Evolutionary conservation across 2,329 filamentous ascomycete species (phyloP).

Genomic region (Falciphora oryzae): DNA sequence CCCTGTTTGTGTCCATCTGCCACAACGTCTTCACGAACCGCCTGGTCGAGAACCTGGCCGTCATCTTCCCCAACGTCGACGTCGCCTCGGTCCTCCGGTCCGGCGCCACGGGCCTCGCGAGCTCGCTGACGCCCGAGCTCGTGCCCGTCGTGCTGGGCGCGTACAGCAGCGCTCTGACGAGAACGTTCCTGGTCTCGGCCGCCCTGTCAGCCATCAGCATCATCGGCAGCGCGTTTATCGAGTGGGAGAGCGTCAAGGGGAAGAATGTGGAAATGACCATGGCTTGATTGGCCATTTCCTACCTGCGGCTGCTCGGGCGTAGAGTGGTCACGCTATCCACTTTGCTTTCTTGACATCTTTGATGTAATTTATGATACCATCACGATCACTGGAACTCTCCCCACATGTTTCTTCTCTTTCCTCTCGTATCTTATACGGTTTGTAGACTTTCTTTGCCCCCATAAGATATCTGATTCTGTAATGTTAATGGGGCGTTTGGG

Average conservation of each 20-base stretch:
- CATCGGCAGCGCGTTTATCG: slow-evolving; percentile 27
- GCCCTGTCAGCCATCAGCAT: slow-evolving; percentile 32
- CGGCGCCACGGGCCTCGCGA: slow-evolving; percentile 21
- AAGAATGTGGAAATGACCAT: slow-evolving; percentile 12
- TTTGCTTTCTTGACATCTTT: too few species aligned
- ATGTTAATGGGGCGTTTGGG: too few species aligned
- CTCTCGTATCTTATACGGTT: too few species aligned
- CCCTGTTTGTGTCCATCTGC: slow-evolving; percentile 34
- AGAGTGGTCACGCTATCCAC: too few species aligned
- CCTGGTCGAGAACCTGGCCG: slow-evolving; percentile 25
- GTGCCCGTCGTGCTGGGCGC: slow-evolving; percentile 21
- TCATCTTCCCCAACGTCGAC: slow-evolving; percentile 21
- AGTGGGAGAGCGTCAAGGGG: slow-evolving; percentile 40
- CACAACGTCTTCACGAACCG: slow-evolving; percentile 37
- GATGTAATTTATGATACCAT: too few species aligned
- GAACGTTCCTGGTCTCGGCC: slow-evolving; percentile 26
- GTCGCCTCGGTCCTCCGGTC: slow-evolving; percentile 17
- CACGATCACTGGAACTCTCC: too few species aligned
- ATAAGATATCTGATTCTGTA: too few species aligned
- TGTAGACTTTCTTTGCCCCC: too few species aligned
- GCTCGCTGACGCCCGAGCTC: slow-evolving; percentile 13
- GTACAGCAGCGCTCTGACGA: slow-evolving; percentile 27
- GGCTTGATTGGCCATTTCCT: slow-evolving; percentile 5
- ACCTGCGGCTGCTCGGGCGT: too few species aligned
- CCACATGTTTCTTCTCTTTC: too few species aligned